These are phyloP conservation scores for Suhomyces bribrorum DNA, from an alignment of 1,139 yeast species.

Conservation along the genomic window DNA sequence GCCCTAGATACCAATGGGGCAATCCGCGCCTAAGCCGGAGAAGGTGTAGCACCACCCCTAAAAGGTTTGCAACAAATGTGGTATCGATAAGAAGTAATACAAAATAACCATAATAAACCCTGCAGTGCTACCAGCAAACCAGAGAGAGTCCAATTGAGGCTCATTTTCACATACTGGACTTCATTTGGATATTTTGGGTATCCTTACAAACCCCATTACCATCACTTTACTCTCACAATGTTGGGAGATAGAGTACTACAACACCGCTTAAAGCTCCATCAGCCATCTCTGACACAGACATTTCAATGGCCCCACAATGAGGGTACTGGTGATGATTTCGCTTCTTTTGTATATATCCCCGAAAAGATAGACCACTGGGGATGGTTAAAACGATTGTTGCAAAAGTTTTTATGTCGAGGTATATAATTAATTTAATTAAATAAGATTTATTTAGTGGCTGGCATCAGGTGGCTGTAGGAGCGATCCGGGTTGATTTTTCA, in stretches of 20 bases:
- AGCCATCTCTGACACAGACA: not conserved
- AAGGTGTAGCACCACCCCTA: not conserved
- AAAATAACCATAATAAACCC: not conserved
- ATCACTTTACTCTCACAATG: too few relatives aligned
- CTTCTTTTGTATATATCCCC: not conserved
- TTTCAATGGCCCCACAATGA: not conserved
- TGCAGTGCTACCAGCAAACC: too few relatives aligned
- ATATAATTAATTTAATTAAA: not conserved
- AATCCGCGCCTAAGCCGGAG: too few relatives aligned
- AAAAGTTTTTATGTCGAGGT: not conserved
- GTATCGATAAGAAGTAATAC: not conserved
- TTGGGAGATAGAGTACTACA: slow-evolving; percentile 8
- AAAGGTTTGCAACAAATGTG: not conserved
- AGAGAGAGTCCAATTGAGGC: too few relatives aligned
- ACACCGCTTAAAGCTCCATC: slow-evolving; percentile 2
- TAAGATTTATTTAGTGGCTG: too few relatives aligned
- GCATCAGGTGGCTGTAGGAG: too few relatives aligned
- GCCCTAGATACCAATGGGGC: not conserved
- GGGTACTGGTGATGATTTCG: not conserved
- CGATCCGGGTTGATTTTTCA: too few relatives aligned
- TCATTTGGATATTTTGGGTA: too few relatives aligned
- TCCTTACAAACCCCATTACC: too few relatives aligned
- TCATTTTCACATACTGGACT: too few relatives aligned
- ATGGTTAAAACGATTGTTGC: not conserved
- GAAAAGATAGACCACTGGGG: not conserved